phyloP scores from a whole-genome alignment of 495 filamentous ascomycete species.

The Penicillium coffeae region DNA sequence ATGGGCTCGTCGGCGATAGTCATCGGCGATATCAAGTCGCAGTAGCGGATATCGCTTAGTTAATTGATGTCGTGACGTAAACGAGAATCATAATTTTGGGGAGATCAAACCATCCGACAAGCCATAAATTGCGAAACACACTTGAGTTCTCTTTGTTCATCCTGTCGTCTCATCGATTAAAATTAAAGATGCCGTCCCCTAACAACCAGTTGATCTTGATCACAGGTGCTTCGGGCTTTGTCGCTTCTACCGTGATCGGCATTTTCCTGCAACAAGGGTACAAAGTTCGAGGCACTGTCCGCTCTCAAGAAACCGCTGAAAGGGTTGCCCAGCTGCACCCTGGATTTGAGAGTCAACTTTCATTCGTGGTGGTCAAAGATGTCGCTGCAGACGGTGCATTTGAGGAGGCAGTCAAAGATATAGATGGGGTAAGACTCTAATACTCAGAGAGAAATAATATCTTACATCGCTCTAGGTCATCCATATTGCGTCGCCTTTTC shows the following conservation, averaged over 20 bases:
- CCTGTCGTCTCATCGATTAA: too few relatives aligned
- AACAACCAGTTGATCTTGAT: neutral
- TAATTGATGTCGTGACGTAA: too few relatives aligned
- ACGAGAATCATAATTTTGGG: too few relatives aligned
- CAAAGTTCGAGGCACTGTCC: neutral
- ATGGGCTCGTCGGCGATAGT: too few relatives aligned
- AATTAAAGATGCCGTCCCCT: neutral
- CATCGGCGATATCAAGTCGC: too few relatives aligned
- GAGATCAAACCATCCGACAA: too few relatives aligned
- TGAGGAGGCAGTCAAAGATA: neutral
- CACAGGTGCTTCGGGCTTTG: neutral
- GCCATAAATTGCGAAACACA: too few relatives aligned
- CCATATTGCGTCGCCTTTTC: constrained; percentile 8
- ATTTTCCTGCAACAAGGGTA: neutral
- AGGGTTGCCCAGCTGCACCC: neutral
- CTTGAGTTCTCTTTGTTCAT: too few relatives aligned
- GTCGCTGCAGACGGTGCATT: neutral
- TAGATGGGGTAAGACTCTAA: too few relatives aligned
- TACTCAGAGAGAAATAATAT: too few relatives aligned
- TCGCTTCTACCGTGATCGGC: neutral
- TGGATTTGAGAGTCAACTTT: neutral
- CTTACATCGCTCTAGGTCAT: constrained; percentile 1
- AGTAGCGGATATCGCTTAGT: too few relatives aligned
- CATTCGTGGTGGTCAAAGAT: neutral
- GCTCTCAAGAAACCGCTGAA: neutral